Evolutionary conservation across 164 flowering plant genomes (phyloP), one percentile per base, ranked within the genome.

Genomic region (Paratinospora sagittata): DNA sequence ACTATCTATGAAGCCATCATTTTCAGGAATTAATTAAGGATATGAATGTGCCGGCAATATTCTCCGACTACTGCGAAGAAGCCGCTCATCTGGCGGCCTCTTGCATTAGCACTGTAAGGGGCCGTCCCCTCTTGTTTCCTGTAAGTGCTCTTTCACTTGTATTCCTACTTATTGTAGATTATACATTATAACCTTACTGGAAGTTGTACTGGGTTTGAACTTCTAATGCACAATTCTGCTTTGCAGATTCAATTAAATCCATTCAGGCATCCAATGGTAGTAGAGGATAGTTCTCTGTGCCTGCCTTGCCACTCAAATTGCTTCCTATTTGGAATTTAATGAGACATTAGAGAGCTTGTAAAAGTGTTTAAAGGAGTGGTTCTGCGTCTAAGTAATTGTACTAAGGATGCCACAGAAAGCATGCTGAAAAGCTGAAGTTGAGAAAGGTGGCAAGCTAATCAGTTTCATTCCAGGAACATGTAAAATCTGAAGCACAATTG

Each of bases 1-100:
- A 27, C 39, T 65, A 37, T 21, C 60, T 36, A 39, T 33, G 23
- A 64, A 64, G 11, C n/a, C 24, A 10, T 23, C 65, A 17, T 76
- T 72, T 65, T 72, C 88, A 91, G 97, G 91, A 90, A 78, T 71
- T 90, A 34, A 83, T 92, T 65, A 85, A 84, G 83, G 82, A 81
- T 74, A 81, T 84, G 27, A 72, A 85, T 34, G 84, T 88, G 37
- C 92, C 89, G 30, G 92, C 95, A 58, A 76, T 96, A 62, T 93
- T 96, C 65, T 80, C 98, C 7, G 99, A 96, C 78, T 96, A 87
- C 72, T 93, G 98, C 72, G 98, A 93, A 83, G 99, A 96, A 81
- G 99, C 98, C 78, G 87, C 88, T 70, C 81, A 87, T 83, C 82
- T 93, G 62, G 99, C 93, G 49, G 86, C 85, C 75, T 9, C 67